A percentile compares a stretch with the other conserved stretches of the same genome.
Evolutionary conservation across 495 filamentous ascomycete species (phyloP).

Genomic region (Echria macrotheca): DNA sequence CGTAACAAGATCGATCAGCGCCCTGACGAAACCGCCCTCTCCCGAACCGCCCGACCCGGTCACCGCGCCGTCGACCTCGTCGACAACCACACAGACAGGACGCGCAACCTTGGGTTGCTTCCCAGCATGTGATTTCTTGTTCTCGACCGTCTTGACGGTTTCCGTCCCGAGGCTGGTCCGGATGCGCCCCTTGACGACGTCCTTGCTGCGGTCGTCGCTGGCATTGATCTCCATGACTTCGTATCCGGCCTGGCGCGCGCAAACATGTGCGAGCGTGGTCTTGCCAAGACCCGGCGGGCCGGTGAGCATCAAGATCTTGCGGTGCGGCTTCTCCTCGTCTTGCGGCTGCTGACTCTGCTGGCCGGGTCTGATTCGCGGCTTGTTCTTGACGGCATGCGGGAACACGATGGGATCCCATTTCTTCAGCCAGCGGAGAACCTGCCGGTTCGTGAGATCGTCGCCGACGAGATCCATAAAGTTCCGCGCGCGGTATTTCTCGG

Average conservation of each 20-base stretch:
- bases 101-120: slow-evolving; percentile 69
- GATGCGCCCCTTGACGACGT: slow-evolving; percentile 85
- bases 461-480: slow-evolving; percentile 91
- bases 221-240: slow-evolving; percentile 89
- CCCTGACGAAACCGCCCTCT: slow-evolving; percentile 88
- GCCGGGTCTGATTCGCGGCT: slow-evolving; percentile 33
- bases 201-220: slow-evolving; percentile 67
- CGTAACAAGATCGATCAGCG: slow-evolving; percentile 80
- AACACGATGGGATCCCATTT: slow-evolving; percentile 91
- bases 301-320: slow-evolving; percentile 83
- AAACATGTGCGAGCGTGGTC: slow-evolving; percentile 94
- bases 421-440: slow-evolving; percentile 90
- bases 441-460: slow-evolving; percentile 88
- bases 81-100: slow-evolving; percentile 88
- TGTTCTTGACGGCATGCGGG: slow-evolving; percentile 59
- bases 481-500: slow-evolving; percentile 84
- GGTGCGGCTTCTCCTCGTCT: slow-evolving; percentile 63
- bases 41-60: slow-evolving; percentile 63
- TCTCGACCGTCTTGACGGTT: slow-evolving; percentile 76
- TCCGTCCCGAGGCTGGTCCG: slow-evolving; percentile 84
- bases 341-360: slow-evolving; percentile 29
- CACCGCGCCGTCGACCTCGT: slow-evolving; percentile 94
- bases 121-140: slow-evolving; percentile 49
- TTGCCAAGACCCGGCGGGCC: slow-evolving; percentile 93
- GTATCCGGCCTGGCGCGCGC: slow-evolving; percentile 89